A percentile compares a stretch with the other conserved stretches of the same genome.
These are phyloP conservation scores for Fusarium tricinctum DNA, from an alignment of 2,329 filamentous ascomycete species.

Conservation along the genomic window DNA sequence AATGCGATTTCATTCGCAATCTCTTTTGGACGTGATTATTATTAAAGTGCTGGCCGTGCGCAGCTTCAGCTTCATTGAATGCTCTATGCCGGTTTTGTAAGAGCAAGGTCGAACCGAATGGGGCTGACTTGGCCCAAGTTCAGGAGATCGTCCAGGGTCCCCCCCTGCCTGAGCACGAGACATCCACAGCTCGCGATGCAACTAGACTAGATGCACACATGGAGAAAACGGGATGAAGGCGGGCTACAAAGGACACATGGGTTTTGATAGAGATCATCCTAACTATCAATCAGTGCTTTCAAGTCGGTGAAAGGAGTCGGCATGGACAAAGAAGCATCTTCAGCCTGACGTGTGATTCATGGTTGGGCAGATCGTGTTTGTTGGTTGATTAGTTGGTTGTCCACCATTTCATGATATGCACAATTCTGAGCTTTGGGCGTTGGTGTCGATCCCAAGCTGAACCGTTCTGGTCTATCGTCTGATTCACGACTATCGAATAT, in stretches of 20 bases:
- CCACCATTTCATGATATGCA: background rate
- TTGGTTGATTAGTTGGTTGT: no score
- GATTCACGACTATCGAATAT: background rate
- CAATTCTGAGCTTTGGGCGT: background rate
- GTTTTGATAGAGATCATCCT: conserved; percentile 12
- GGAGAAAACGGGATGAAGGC: conserved; percentile 37
- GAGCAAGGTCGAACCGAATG: conserved; percentile 29
- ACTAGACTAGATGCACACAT: conserved; percentile 29
- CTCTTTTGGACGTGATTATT: conserved; percentile 5
- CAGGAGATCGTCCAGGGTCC: conserved; percentile 39
- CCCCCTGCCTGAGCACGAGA: conserved; percentile 39
- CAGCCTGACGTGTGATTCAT: background rate
- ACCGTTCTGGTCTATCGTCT: background rate
- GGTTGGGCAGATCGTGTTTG: no score
- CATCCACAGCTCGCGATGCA: conserved; percentile 30
- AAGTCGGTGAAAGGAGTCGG: background rate
- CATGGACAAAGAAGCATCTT: background rate
- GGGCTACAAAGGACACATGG: conserved; percentile 22
- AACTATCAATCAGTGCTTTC: background rate
- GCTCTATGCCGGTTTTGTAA: conserved; percentile 8
- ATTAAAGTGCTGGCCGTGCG: conserved; percentile 17
- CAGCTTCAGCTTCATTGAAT: conserved; percentile 15
- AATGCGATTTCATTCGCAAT: conserved; percentile 38
- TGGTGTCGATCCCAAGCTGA: background rate
- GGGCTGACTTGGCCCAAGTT: conserved; percentile 32